A percentile compares a stretch with the other conserved stretches of the same genome.
Evolutionary conservation across 441 rosid genomes (phyloP).

Genomic region (Adansonia gregorii): DNA sequence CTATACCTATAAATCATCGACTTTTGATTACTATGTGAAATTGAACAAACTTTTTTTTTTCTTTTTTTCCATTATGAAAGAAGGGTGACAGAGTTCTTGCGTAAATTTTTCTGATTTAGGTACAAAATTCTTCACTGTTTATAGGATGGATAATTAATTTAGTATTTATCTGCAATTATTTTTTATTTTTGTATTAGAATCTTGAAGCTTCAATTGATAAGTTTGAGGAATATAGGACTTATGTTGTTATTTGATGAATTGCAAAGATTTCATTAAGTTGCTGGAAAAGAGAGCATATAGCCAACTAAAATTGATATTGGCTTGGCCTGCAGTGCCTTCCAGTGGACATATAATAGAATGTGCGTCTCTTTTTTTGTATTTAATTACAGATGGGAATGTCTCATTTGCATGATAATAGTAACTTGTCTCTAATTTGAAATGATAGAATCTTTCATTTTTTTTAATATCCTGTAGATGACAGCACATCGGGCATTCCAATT

Average conservation of each 20-base stretch:
- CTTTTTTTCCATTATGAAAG: neutral
- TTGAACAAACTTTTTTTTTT: too few species aligned
- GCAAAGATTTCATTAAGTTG: neutral
- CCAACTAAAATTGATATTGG: neutral
- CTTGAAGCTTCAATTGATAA: neutral
- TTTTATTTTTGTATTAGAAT: neutral
- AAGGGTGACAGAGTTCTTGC: neutral
- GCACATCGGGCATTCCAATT: slow-evolving; percentile 39
- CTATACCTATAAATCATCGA: neutral
- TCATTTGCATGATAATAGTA: neutral
- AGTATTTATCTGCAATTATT: neutral
- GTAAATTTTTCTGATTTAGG: neutral
- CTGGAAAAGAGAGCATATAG: neutral
- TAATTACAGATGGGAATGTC: neutral
- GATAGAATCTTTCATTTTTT: slow-evolving; percentile 19
- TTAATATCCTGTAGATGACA: slow-evolving; percentile 73
- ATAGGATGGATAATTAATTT: neutral
- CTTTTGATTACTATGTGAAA: neutral
- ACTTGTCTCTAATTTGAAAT: slow-evolving; percentile 37
- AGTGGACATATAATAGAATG: neutral
- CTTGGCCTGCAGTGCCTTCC: neutral
- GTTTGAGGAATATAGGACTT: slow-evolving; percentile 5
- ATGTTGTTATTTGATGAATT: slow-evolving; percentile 5
- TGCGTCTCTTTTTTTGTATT: neutral
- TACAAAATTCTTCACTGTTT: neutral